Conservation (phyloP, 208 protist genomes). For the Crithidia bombi region DNA sequence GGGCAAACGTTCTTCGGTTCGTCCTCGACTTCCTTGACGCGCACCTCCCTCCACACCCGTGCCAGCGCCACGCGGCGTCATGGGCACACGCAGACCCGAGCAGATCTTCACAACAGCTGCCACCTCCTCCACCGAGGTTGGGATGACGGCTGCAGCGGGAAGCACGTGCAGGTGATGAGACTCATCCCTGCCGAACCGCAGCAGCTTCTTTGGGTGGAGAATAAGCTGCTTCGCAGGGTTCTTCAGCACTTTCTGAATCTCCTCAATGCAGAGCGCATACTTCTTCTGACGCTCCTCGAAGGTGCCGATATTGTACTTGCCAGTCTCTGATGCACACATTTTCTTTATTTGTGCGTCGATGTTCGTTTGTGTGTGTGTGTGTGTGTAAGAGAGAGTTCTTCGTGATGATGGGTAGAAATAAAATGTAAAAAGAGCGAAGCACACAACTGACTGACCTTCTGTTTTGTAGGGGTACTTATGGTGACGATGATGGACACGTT, state of each 20-base stretch:
- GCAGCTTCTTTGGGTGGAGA: slow-evolving; percentile 32
- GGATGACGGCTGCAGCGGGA: slow-evolving; percentile 40
- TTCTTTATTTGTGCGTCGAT: not conserved
- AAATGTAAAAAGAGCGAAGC: slow-evolving; percentile 23
- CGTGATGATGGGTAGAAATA: slow-evolving; percentile 26
- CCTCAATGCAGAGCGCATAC: slow-evolving; percentile 40
- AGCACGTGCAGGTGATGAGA: slow-evolving; percentile 32
- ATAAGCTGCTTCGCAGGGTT: slow-evolving; percentile 47
- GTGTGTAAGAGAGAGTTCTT: not conserved
- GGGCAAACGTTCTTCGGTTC: too few species aligned
- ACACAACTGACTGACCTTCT: too few species aligned
- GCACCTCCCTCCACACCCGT: slow-evolving; percentile 59
- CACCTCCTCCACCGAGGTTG: slow-evolving; percentile 34
- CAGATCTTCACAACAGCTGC: slow-evolving; percentile 42
- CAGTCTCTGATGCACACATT: not conserved
- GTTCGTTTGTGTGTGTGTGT: not conserved
- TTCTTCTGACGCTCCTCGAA: slow-evolving; percentile 30
- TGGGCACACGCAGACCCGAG: slow-evolving; percentile 42
- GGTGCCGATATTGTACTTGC: slow-evolving; percentile 19
- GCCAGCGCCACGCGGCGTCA: slow-evolving; percentile 57
- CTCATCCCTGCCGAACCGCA: slow-evolving; percentile 37
- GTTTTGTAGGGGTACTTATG: too few species aligned
- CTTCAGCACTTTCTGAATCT: slow-evolving; percentile 30
- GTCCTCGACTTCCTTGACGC: too few species aligned
- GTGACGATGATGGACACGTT: too few species aligned